Conservation (phyloP, 2,329 filamentous ascomycete species). For the Pseudonectria foliicola region DNA sequence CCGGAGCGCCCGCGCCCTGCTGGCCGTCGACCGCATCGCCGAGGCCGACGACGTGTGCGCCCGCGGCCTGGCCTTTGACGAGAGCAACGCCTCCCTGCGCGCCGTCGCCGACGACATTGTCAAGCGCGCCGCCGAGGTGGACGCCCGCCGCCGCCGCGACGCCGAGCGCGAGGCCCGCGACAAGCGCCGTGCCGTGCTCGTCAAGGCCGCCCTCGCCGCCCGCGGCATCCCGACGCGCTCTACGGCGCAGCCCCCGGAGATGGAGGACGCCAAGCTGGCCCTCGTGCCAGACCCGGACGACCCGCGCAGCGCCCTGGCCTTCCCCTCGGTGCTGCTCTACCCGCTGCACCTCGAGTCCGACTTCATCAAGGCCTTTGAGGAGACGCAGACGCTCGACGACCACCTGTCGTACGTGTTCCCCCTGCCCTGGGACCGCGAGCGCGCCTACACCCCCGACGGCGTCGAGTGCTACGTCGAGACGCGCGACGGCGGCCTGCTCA, state of each 20-base stretch:
- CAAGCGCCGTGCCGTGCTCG: slow-evolving; percentile 50
- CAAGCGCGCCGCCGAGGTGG: slow-evolving; percentile 47
- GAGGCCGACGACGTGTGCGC: slow-evolving; percentile 77
- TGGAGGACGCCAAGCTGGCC: slow-evolving; percentile 72
- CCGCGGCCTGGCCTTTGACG: slow-evolving; percentile 66
- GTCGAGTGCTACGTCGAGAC: slow-evolving; percentile 94
- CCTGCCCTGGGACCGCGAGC: slow-evolving; percentile 70
- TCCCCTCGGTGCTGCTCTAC: slow-evolving; percentile 81
- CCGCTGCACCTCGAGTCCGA: slow-evolving; percentile 76
- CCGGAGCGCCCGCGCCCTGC: slow-evolving; percentile 69
- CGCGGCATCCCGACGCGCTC: slow-evolving; percentile 62
- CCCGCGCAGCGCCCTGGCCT: slow-evolving; percentile 61
- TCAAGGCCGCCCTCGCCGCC: slow-evolving; percentile 59
- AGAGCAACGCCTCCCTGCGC: slow-evolving; percentile 59
- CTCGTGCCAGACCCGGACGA: slow-evolving; percentile 69
- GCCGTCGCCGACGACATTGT: slow-evolving; percentile 56
- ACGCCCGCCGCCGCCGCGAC: slow-evolving; percentile 49
- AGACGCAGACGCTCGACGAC: slow-evolving; percentile 66
- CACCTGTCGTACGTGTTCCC: slow-evolving; percentile 84
- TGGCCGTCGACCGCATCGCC: slow-evolving; percentile 67
- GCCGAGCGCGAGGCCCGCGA: slow-evolving; percentile 47
- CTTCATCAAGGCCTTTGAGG: slow-evolving; percentile 81
- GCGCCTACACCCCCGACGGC: slow-evolving; percentile 55
- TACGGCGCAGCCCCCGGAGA: slow-evolving; percentile 69
- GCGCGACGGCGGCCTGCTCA: slow-evolving; percentile 68